phyloP scores from a whole-genome alignment of 192 early-diverging fungal genomes.

The Backusella circina region DNA sequence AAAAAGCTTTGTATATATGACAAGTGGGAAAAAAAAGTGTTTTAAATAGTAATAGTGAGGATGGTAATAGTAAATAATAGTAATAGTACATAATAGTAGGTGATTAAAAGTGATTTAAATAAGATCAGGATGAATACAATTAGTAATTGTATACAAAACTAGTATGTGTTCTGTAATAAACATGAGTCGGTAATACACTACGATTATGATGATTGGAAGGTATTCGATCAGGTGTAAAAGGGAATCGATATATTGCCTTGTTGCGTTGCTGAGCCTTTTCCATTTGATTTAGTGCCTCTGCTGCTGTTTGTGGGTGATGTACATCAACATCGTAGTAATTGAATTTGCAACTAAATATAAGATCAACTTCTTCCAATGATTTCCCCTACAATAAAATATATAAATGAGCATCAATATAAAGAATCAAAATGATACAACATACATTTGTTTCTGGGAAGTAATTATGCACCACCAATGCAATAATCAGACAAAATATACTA shows the following conservation, averaged over 20 bases:
- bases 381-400: slow-evolving; percentile 17
- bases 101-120: background rate
- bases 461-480: slow-evolving; percentile 56
- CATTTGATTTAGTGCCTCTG: slow-evolving; percentile 17
- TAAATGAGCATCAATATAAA: background rate
- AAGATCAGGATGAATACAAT: background rate
- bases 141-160: background rate
- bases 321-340: slow-evolving; percentile 25
- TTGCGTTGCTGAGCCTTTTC: slow-evolving; percentile 12
- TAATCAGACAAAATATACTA: slow-evolving; percentile 55
- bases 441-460: slow-evolving; percentile 81
- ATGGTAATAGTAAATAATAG: background rate
- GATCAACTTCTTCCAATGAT: slow-evolving; percentile 35
- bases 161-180: background rate
- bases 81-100: background rate
- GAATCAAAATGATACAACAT: background rate
- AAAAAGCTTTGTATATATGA: background rate
- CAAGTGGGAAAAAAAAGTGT: background rate
- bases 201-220: background rate
- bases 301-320: slow-evolving; percentile 31
- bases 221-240: slow-evolving; percentile 6
- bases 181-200: background rate
- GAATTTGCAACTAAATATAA: slow-evolving; percentile 29
- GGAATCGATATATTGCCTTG: slow-evolving; percentile 1
- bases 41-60: background rate